Base-by-base conservation (phyloP, 2,329 filamentous ascomycete species). In the Huntiella moniliformis region DNA sequence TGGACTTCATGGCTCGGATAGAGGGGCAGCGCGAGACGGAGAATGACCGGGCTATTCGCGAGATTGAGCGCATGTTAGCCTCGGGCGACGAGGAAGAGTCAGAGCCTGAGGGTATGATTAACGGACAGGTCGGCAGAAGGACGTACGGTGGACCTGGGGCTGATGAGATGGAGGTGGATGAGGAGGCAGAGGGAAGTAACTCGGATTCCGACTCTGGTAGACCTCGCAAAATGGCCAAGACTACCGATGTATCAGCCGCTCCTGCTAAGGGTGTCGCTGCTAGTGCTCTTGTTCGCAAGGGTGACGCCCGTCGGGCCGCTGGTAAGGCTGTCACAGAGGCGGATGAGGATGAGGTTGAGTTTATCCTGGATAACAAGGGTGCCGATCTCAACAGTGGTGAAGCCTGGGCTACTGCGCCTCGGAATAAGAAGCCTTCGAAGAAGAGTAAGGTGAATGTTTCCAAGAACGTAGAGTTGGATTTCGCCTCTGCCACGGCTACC, bases 1-100 rank as follows among this genome's bases (percentile, higher is more conserved):
- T 98, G 79, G 83, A 84, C 51, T 98, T 98, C 59, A 96, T 98
- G 91, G 77, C 80, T 55, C 85, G 80, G 53, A 84, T 86, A 1
- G 87, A 95, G 56, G 81, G 79, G 22, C 70, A 77, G 34, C 76
- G 77, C 55, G 86, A 79, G 60, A 74, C 79, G 51, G 73, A 77
- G 48, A 95, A 96, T 53, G 83, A 94, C 54, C 80, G 82, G 47
- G 73, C 84, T 47, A 64, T 84, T 10, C 70, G 67, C 37, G 68
- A 76, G 53, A 73, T 95, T 42, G 71, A 78, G 42, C 74, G 75
- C 47, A 81, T 88, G 41, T 66, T 95, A 37, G 77, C 78, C 22
- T 78, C 75, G 4, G 67, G 74, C 15, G 64, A 63, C n/a, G 67
- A 67, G 52, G 65, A 65, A 5, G 68, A 66, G 2, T 73, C 74